These are phyloP conservation scores for Trichophyton mentagrophytes DNA, from an alignment of 2,329 filamentous ascomycete species.

Conservation along the genomic window DNA sequence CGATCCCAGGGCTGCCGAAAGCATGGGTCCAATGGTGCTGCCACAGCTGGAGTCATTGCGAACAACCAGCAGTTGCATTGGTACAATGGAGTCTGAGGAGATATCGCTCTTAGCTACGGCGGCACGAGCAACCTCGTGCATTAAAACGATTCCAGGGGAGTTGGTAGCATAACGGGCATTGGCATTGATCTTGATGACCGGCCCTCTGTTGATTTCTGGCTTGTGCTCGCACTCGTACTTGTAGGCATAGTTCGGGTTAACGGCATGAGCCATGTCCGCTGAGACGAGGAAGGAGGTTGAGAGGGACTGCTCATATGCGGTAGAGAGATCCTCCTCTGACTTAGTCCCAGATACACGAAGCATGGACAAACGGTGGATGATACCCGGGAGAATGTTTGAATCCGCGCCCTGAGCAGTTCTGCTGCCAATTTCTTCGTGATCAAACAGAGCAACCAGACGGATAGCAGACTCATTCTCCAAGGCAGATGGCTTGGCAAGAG, in stretches of 20 bases:
- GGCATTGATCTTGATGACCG: slow-evolving; percentile 95
- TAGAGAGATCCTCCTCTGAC: slow-evolving; percentile 47
- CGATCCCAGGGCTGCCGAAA: slow-evolving; percentile 72
- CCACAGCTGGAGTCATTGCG: slow-evolving; percentile 91
- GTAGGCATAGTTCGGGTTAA: slow-evolving; percentile 84
- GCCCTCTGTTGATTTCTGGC: slow-evolving; percentile 91
- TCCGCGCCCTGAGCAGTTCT: slow-evolving; percentile 85
- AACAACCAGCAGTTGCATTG: slow-evolving; percentile 89
- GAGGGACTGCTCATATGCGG: slow-evolving; percentile 86
- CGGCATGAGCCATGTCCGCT: slow-evolving; percentile 92
- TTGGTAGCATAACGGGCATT: slow-evolving; percentile 97
- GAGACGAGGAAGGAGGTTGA: slow-evolving; percentile 86
- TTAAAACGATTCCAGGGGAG: slow-evolving; percentile 80
- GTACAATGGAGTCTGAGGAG: slow-evolving; percentile 49
- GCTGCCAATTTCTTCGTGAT: slow-evolving; percentile 95
- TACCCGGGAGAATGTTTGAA: slow-evolving; percentile 77
- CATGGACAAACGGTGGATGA: slow-evolving; percentile 74
- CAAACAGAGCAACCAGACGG: slow-evolving; percentile 86
- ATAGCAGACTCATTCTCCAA: slow-evolving; percentile 69
- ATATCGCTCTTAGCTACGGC: slow-evolving; percentile 34
- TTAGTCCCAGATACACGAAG: slow-evolving; percentile 48
- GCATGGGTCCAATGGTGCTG: slow-evolving; percentile 94
- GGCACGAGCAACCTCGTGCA: slow-evolving; percentile 67
- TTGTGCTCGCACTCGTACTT: slow-evolving; percentile 89
- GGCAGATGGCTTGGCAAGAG: slow-evolving; percentile 49